These are phyloP conservation scores for Hibiscus tridactylites DNA, from an alignment of 345 rosid genomes.

Conservation along the genomic window DNA sequence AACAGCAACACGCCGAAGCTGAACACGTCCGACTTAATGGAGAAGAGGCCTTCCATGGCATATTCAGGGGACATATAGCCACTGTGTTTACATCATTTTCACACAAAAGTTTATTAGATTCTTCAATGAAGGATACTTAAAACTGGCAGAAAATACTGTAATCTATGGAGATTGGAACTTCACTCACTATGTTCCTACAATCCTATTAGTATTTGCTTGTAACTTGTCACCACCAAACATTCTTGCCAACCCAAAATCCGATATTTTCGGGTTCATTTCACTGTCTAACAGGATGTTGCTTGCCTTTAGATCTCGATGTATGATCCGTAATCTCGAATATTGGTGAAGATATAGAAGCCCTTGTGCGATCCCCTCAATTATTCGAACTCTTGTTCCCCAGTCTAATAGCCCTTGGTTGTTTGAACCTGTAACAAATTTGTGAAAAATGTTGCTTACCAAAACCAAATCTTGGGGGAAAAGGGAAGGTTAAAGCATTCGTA, in stretches of 20 bases:
- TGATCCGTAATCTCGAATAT: constrained; percentile 2
- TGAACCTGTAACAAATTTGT: background rate
- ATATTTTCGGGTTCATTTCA: constrained; percentile 12
- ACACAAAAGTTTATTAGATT: background rate
- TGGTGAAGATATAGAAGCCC: constrained; percentile 10
- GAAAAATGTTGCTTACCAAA: background rate
- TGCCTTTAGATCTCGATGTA: constrained; percentile 5
- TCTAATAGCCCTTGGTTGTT: background rate
- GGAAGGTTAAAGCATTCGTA: background rate
- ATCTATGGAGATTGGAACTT: background rate
- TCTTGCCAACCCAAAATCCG: constrained; percentile 11
- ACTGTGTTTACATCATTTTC: background rate
- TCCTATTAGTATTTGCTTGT: constrained; percentile 6
- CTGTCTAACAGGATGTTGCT: constrained; percentile 9
- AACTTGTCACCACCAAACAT: background rate
- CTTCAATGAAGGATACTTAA: background rate
- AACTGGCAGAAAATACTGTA: background rate
- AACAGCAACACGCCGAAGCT: constrained; percentile 10
- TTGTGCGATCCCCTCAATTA: constrained; percentile 9
- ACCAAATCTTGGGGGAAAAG: background rate
- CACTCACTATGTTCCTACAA: constrained; percentile 12
- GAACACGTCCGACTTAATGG: constrained; percentile 9
- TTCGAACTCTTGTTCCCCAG: background rate
- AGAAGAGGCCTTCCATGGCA: constrained; percentile 4
- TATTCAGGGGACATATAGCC: constrained; percentile 12